phyloP scores from a whole-genome alignment of 2,329 filamentous ascomycete genomes.

The Emydomyces testavorans region DNA sequence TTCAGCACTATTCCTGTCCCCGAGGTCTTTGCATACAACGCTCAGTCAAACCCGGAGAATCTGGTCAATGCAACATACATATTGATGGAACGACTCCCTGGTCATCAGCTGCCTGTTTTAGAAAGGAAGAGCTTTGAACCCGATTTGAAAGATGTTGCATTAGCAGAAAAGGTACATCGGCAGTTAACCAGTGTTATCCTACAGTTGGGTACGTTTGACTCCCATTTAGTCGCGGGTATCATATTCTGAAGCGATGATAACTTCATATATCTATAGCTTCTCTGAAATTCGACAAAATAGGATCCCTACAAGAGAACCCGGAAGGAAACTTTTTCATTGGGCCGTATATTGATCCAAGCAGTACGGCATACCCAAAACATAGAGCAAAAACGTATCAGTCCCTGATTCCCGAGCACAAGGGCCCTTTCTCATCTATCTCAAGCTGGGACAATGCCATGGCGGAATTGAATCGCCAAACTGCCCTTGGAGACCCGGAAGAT shows the following conservation, averaged over 20 bases:
- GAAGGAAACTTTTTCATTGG: constrained; percentile 6
- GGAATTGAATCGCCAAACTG: constrained; percentile 2
- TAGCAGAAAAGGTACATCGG: constrained; percentile 7
- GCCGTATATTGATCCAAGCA: constrained; percentile 6
- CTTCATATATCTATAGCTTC: no score
- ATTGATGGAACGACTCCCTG: constrained; percentile 4
- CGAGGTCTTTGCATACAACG: neutral
- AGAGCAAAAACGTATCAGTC: constrained; percentile 4
- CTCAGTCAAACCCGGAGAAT: constrained; percentile 6
- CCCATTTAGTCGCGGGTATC: no score
- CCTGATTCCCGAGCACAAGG: neutral
- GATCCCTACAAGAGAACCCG: constrained; percentile 2
- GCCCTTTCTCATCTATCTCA: constrained; percentile 2
- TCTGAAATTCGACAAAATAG: constrained; percentile 6
- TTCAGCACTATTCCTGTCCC: constrained; percentile 9
- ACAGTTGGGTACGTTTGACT: constrained; percentile 8
- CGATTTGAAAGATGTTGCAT: neutral
- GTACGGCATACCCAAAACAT: constrained; percentile 4
- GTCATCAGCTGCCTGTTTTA: constrained; percentile 2
- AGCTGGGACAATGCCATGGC: constrained; percentile 10
- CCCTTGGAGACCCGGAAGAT: constrained; percentile 4
- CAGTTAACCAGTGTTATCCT: constrained; percentile 9
- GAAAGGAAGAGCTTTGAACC: constrained; percentile 2
- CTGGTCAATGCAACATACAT: constrained; percentile 8
- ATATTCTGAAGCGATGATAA: no score